Evolutionary conservation across 139 green algal species (phyloP).

Genomic region (Zygnema cylindricum): DNA sequence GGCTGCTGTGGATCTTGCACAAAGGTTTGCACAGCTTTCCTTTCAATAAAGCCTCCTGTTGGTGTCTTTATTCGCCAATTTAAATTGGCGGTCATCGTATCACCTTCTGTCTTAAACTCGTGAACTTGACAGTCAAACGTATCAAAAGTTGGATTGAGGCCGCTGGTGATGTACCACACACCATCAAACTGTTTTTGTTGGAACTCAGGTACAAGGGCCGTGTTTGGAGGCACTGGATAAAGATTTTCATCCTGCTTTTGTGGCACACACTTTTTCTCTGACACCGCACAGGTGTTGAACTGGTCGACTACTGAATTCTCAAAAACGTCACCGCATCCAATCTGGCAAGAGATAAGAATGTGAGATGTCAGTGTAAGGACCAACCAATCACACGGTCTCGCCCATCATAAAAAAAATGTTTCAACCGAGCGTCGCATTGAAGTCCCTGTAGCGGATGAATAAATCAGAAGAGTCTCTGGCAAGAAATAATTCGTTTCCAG

Average conservation of each 20-base stretch:
- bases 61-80: constrained; percentile 66
- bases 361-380: too few species aligned
- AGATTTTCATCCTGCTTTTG: constrained; percentile 72
- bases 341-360: constrained; percentile 66
- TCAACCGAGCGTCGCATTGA: too few species aligned
- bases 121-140: constrained; percentile 84
- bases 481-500: too few species aligned
- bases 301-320: constrained; percentile 74
- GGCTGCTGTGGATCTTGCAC: constrained; percentile 67
- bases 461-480: too few species aligned
- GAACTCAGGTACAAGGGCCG: constrained; percentile 67
- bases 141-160: constrained; percentile 87
- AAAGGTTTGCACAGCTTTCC: constrained; percentile 78
- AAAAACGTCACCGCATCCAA: constrained; percentile 84
- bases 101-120: neutral
- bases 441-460: too few species aligned
- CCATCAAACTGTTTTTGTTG: constrained; percentile 76
- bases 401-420: too few species aligned
- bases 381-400: too few species aligned
- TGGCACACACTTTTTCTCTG: constrained; percentile 85
- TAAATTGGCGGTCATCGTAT: constrained; percentile 43
- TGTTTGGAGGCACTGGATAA: constrained; percentile 58
- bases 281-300: constrained; percentile 88
- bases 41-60: constrained; percentile 78
- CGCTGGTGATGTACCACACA: constrained; percentile 87